A percentile compares a stretch with the other conserved stretches of the same genome.
Evolutionary conservation across 1,284 basidiomycete genomes (phyloP).

Genomic region (Kalmanozyma brasiliensis): DNA sequence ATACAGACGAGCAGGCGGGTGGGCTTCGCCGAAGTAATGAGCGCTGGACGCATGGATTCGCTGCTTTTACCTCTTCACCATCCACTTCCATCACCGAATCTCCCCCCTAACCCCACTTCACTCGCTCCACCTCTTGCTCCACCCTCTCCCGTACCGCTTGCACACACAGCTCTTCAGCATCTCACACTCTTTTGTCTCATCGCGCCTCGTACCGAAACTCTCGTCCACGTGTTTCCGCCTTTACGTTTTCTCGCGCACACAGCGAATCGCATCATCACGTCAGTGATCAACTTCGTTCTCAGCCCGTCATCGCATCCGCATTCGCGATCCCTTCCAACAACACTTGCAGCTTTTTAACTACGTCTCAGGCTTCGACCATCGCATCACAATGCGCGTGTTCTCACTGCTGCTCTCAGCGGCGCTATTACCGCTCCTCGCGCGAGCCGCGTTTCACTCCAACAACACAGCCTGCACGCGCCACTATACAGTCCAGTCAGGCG

Average conservation of each 20-base stretch:
- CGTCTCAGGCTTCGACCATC: conserved; percentile 4
- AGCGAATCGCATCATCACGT: no score
- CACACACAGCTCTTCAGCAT: conserved; percentile 44
- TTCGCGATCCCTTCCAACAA: no score
- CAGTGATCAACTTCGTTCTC: no score
- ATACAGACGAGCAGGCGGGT: conserved; percentile 8
- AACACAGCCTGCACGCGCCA: conserved; percentile 72
- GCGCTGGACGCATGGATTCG: background rate
- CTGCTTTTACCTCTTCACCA: background rate
- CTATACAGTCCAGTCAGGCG: conserved; percentile 75
- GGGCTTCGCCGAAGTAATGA: background rate
- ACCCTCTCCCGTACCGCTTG: background rate
- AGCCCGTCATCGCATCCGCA: no score
- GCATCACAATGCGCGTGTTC: conserved; percentile 17
- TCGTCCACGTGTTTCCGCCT: no score
- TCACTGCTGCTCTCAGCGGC: conserved; percentile 18
- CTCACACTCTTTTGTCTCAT: conserved; percentile 24
- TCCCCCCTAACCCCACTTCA: conserved; percentile 3
- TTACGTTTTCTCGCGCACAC: no score
- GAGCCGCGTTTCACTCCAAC: conserved; percentile 49
- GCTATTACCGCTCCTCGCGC: conserved; percentile 24
- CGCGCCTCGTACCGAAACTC: background rate
- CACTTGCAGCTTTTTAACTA: background rate
- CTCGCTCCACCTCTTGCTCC: background rate
- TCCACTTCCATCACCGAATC: conserved; percentile 8